phyloP scores from a whole-genome alignment of 2,329 filamentous ascomycete species.

The Hypoxylon sp. region DNA sequence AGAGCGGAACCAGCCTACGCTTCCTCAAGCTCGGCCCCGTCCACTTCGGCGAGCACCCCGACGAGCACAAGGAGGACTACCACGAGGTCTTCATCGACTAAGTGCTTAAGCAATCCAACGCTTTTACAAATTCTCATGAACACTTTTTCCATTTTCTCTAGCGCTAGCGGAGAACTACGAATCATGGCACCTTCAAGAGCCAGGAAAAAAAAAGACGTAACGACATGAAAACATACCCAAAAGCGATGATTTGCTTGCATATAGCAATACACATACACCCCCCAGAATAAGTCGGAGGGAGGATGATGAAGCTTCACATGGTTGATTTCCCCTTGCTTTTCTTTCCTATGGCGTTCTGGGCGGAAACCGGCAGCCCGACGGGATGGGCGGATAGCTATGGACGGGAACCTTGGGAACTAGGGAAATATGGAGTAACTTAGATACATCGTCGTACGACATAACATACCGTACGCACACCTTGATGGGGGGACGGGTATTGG shows the following conservation, averaged over 20 bases:
- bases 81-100: conserved; percentile 60
- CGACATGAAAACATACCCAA: conserved; percentile 34
- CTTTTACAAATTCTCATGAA: neutral
- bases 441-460: conserved; percentile 18
- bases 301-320: neutral
- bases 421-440: conserved; percentile 17
- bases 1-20: conserved; percentile 57
- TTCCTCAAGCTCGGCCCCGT: conserved; percentile 74
- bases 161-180: conserved; percentile 21
- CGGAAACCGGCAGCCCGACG: conserved; percentile 13
- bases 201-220: conserved; percentile 19
- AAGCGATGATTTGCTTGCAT: conserved; percentile 30
- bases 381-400: conserved; percentile 22
- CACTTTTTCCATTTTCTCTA: conserved; percentile 5
- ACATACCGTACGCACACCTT: conserved; percentile 8
- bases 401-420: conserved; percentile 7
- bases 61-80: conserved; percentile 68
- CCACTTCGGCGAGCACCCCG: conserved; percentile 71
- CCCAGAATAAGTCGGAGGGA: conserved; percentile 10
- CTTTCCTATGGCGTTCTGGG: conserved; percentile 31
- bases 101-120: conserved; percentile 22
- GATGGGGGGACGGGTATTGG: conserved; percentile 21
- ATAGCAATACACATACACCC: conserved; percentile 25
- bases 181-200: conserved; percentile 13
- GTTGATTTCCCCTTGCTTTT: conserved; percentile 7